Evolutionary conservation across 73 alveolate genomes (phyloP), one percentile per base, ranked within the genome.

Genomic region (Paramecium tetraurelia): DNA sequence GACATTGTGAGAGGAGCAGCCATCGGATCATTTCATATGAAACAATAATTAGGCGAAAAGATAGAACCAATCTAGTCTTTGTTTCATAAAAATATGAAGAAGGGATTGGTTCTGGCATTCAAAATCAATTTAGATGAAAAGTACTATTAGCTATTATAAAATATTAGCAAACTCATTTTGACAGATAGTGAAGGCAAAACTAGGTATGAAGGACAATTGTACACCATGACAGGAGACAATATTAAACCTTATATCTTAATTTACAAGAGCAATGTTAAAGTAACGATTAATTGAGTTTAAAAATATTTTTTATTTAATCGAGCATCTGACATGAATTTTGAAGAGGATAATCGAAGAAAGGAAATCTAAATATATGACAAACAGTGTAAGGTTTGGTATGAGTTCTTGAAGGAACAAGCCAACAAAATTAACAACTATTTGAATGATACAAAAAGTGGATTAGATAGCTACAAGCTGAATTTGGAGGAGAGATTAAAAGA

Each of bases 141-240:
- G 90, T 80, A 80, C 21, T 0, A 20, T 24, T 43, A 1, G 21
- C 9, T 0, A 43, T 4, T 20, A 40, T 40, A 4, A 12, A n/a
- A 9, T 75, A 20, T 44, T 80, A 80, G 90, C 27, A 80, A 80
- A 20, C 8, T 80, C 3, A 20, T 16, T 9, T 80, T 80, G 29
- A 48, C 70, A 10, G 90, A 80, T 46, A 48, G 76, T 14, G 72
- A 80, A 41, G 46, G 14, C 12, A 21, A 24, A 24, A 44, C 75
- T 8, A 44, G 75, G 46, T 80, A 80, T 80, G 90, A 80, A 80
- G 90, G 90, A 80, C 16, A 80, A 27, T 44, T 80, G 24, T 44
- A 24, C 27, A 44, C 44, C 22, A 80, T 80, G 90, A 41, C 46
- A 22, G 75, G 38, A 20, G 90, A 80, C 21, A 41, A 80, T 14